Evolutionary conservation across 495 filamentous ascomycete species (phyloP).

Genomic region (Tuber borchii): DNA sequence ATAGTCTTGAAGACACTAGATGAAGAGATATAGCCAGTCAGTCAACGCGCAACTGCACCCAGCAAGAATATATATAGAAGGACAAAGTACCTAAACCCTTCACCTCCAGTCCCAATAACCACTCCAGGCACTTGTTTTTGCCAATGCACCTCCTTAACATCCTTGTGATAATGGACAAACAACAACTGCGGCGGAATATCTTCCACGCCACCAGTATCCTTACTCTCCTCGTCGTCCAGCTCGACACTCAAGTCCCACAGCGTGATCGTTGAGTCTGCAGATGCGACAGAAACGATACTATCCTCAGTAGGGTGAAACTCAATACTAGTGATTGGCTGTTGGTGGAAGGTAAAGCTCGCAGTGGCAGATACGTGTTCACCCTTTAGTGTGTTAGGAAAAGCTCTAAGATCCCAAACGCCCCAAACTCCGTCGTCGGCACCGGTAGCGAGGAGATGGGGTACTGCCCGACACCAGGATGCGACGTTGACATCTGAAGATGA

Average conservation of each 20-base stretch:
- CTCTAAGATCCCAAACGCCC: constrained; percentile 92
- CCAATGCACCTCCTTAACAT: constrained; percentile 93
- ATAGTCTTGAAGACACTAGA: constrained; percentile 61
- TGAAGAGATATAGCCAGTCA: constrained; percentile 20
- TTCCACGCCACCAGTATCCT: constrained; percentile 73
- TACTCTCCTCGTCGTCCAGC: constrained; percentile 91
- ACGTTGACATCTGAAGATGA: constrained; percentile 88
- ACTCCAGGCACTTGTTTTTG: constrained; percentile 92
- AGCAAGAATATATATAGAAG: neutral
- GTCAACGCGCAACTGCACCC: neutral
- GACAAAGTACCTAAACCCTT: constrained; percentile 62
- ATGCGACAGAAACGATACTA: constrained; percentile 83
- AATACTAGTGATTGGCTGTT: constrained; percentile 87
- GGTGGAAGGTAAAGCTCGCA: constrained; percentile 87
- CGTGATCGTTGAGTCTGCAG: constrained; percentile 88
- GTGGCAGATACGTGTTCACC: constrained; percentile 55
- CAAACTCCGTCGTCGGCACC: constrained; percentile 91
- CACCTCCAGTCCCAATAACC: constrained; percentile 80
- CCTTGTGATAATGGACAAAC: constrained; percentile 93
- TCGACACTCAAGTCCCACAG: constrained; percentile 97
- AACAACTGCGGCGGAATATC: constrained; percentile 91
- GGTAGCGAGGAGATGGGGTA: constrained; percentile 79
- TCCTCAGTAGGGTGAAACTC: constrained; percentile 98
- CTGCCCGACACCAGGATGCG: constrained; percentile 83
- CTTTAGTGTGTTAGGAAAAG: constrained; percentile 60